phyloP scores from a whole-genome alignment of 805 yeast genomes.

The Monosporozyma siamensis region DNA sequence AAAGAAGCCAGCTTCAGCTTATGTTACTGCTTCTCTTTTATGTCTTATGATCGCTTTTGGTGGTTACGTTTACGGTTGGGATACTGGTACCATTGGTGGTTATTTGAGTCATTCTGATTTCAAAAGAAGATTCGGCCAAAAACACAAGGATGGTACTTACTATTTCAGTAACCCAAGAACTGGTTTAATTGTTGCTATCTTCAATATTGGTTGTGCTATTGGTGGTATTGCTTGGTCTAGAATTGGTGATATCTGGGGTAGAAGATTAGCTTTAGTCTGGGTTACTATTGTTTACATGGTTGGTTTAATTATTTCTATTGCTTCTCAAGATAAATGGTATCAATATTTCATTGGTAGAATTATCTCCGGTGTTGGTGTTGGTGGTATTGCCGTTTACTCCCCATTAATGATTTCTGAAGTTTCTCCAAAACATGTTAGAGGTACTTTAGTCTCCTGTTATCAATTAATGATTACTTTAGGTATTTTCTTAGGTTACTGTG shows the following conservation, averaged over 20 bases:
- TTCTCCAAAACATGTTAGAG: conserved; percentile 63
- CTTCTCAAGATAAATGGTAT: conserved; percentile 49
- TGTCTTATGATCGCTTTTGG: conserved; percentile 29
- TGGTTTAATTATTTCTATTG: conserved; percentile 59
- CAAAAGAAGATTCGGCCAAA: conserved; percentile 46
- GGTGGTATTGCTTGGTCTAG: conserved; percentile 57
- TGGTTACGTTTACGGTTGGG: conserved; percentile 59
- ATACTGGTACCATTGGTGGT: conserved; percentile 74
- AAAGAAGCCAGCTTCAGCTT: conserved; percentile 30
- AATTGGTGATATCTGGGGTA: conserved; percentile 54
- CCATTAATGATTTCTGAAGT: conserved; percentile 67
- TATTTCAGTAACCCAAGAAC: conserved; percentile 44
- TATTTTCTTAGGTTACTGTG: conserved; percentile 68
- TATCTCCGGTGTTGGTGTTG: conserved; percentile 68
- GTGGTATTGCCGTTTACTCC: conserved; percentile 65
- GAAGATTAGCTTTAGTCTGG: conserved; percentile 40
- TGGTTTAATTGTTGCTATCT: conserved; percentile 49
- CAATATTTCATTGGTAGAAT: conserved; percentile 63
- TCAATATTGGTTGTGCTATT: conserved; percentile 67
- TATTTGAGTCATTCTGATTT: conserved; percentile 52
- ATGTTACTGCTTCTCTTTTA: conserved; percentile 25
- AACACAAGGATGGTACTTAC: conserved; percentile 33
- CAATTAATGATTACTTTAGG: conserved; percentile 65
- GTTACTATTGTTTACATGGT: conserved; percentile 41
- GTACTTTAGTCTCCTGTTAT: conserved; percentile 59